phyloP scores from a whole-genome alignment of 164 flowering plant genomes.

The Amborella trichopoda region DNA sequence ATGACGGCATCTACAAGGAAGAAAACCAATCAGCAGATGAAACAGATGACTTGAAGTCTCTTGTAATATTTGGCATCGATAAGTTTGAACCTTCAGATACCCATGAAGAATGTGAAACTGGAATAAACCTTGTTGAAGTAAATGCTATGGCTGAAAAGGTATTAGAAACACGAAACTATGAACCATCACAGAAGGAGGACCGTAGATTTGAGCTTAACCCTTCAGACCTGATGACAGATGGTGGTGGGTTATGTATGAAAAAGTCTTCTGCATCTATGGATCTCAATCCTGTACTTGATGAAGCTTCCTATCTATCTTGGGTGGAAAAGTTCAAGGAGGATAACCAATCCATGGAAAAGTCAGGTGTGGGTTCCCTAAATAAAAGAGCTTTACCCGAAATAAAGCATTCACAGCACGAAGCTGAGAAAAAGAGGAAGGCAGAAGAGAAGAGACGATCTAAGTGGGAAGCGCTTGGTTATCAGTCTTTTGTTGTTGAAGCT shows the following conservation, averaged over 20 bases:
- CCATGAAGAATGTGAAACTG: constrained; percentile 23
- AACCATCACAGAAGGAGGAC: constrained; percentile 23
- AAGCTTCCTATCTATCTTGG: constrained; percentile 78
- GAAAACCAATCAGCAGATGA: constrained; percentile 35
- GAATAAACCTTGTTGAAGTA: constrained; percentile 27
- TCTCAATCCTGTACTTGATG: constrained; percentile 56
- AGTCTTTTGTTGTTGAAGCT: constrained; percentile 48
- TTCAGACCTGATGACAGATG: constrained; percentile 18
- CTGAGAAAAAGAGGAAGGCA: constrained; percentile 53
- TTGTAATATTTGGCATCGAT: constrained; percentile 58
- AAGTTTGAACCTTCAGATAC: constrained; percentile 51
- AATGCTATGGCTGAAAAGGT: constrained; percentile 51
- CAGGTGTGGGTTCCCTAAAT: constrained; percentile 19
- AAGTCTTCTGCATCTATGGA: constrained; percentile 11
- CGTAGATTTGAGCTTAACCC: constrained; percentile 45
- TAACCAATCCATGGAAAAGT: constrained; percentile 21
- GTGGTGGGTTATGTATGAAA: constrained; percentile 14
- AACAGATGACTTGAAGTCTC: constrained; percentile 52
- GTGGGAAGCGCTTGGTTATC: constrained; percentile 84
- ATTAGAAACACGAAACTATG: constrained; percentile 36
- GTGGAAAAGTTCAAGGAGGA: constrained; percentile 64
- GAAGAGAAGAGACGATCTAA: constrained; percentile 66
- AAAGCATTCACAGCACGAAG: constrained; percentile 38
- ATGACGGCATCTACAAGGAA: constrained; percentile 24
- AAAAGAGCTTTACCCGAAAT: constrained; percentile 34